phyloP scores from a whole-genome alignment of 768 basidiomycete genomes.

The Suillus subluteus region DNA sequence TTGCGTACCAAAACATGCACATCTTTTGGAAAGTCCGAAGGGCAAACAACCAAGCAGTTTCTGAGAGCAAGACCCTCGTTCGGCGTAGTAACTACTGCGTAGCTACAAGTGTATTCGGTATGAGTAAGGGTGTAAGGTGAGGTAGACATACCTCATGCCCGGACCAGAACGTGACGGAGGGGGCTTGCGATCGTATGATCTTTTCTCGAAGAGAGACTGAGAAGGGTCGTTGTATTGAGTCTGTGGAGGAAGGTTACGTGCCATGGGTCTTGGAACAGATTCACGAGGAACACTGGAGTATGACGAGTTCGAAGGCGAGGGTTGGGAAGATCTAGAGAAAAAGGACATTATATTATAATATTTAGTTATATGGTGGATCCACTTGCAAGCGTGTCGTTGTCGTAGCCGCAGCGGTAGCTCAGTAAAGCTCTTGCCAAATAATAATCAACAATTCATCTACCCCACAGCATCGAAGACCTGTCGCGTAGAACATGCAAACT shows the following conservation, averaged over 20 bases:
- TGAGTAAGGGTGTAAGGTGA: background rate
- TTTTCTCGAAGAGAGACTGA: slow-evolving; percentile 52
- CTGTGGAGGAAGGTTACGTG: slow-evolving; percentile 41
- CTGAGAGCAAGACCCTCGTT: slow-evolving; percentile 72
- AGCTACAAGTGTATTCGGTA: slow-evolving; percentile 38
- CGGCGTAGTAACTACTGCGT: slow-evolving; percentile 61
- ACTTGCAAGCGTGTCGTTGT: slow-evolving; percentile 1
- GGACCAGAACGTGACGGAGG: slow-evolving; percentile 34
- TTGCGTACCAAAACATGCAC: slow-evolving; percentile 77
- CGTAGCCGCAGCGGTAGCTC: background rate
- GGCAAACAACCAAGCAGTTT: slow-evolving; percentile 82
- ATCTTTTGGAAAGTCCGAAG: slow-evolving; percentile 71
- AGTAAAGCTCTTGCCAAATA: slow-evolving; percentile 1
- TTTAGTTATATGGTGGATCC: background rate
- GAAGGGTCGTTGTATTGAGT: slow-evolving; percentile 61
- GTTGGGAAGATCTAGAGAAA: slow-evolving; percentile 44
- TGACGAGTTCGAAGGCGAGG: slow-evolving; percentile 30
- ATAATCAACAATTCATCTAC: background rate
- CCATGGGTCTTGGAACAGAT: slow-evolving; percentile 39
- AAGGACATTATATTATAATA: slow-evolving; percentile 36
- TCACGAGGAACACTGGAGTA: slow-evolving; percentile 50
- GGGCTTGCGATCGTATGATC: slow-evolving; percentile 45
- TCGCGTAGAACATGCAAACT: too few species aligned
- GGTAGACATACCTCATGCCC: slow-evolving; percentile 26
- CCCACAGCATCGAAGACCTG: too few species aligned